Conservation (phyloP, 305 asterid genomes). For the Fraxinus albicans region DNA sequence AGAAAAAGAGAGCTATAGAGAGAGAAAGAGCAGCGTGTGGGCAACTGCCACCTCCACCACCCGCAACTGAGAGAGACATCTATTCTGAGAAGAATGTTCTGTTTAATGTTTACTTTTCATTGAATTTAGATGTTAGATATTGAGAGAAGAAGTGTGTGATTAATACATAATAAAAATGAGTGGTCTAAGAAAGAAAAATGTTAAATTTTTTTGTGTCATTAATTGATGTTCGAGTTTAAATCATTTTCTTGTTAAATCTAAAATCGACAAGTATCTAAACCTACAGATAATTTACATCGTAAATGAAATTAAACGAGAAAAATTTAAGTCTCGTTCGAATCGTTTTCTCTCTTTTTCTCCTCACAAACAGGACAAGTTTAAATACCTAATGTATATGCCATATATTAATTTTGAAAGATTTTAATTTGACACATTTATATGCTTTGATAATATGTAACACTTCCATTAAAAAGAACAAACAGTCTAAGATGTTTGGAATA, state of each 20-base stretch:
- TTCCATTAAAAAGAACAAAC: not conserved
- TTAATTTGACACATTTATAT: not conserved
- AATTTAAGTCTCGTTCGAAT: not conserved
- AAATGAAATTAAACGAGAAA: not conserved
- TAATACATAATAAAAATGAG: not conserved
- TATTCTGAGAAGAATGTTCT: constrained; percentile 14
- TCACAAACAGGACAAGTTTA: not conserved
- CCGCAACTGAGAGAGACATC: constrained; percentile 67
- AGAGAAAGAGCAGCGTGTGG: constrained; percentile 34
- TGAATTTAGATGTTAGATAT: constrained; percentile 2
- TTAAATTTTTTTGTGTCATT: not conserved
- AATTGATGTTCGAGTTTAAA: not conserved
- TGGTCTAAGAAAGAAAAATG: not conserved
- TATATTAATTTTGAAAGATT: not conserved
- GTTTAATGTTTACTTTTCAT: constrained; percentile 8
- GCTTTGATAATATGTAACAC: not conserved
- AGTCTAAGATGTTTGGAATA: not conserved
- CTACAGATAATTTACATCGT: not conserved
- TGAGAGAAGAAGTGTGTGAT: not conserved
- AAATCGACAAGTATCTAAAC: not conserved
- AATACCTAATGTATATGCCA: not conserved
- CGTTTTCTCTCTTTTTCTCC: not conserved
- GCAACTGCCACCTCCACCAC: constrained; percentile 45
- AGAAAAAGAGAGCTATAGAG: not conserved
- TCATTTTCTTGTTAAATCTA: not conserved